phyloP scores from a whole-genome alignment of 2,329 filamentous ascomycete species.

The Fusarium sp. region DNA sequence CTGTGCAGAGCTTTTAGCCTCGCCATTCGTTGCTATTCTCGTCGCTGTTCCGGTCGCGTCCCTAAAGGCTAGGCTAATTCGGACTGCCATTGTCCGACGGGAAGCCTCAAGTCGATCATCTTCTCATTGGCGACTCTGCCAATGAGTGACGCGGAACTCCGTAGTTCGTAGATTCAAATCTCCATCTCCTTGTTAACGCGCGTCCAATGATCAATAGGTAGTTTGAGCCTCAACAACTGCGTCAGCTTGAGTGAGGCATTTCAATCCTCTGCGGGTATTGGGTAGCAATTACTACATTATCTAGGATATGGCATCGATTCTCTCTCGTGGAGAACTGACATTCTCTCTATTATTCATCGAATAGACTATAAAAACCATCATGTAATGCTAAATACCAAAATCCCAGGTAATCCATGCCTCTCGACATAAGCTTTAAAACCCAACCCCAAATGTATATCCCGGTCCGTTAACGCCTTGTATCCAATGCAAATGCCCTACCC shows the following conservation, averaged over 20 bases:
- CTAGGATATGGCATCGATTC: not conserved
- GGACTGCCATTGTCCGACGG: conserved; percentile 24
- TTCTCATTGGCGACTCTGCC: conserved; percentile 25
- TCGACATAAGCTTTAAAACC: conserved; percentile 3
- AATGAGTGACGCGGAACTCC: conserved; percentile 11
- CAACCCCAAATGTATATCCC: conserved; percentile 15
- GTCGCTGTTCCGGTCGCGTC: conserved; percentile 7
- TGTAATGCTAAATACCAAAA: not conserved
- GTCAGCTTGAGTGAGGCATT: conserved; percentile 27
- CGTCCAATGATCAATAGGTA: conserved; percentile 30
- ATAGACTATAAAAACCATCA: not conserved
- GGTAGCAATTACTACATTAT: not conserved
- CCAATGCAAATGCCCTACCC: conserved; percentile 36
- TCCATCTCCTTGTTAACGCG: conserved; percentile 22
- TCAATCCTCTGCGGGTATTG: not conserved
- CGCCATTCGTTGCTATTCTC: conserved; percentile 33
- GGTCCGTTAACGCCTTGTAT: conserved; percentile 39
- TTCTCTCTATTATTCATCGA: conserved; percentile 15
- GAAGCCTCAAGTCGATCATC: conserved; percentile 18
- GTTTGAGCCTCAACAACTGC: conserved; percentile 35
- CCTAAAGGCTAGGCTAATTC: not conserved
- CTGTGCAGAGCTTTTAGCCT: conserved; percentile 34
- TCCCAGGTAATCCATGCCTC: conserved; percentile 13
- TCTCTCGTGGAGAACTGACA: not conserved
- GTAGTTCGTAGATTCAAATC: conserved; percentile 1